Conservation (phyloP, 1,284 basidiomycete genomes). For the Gymnopus androsaceus region DNA sequence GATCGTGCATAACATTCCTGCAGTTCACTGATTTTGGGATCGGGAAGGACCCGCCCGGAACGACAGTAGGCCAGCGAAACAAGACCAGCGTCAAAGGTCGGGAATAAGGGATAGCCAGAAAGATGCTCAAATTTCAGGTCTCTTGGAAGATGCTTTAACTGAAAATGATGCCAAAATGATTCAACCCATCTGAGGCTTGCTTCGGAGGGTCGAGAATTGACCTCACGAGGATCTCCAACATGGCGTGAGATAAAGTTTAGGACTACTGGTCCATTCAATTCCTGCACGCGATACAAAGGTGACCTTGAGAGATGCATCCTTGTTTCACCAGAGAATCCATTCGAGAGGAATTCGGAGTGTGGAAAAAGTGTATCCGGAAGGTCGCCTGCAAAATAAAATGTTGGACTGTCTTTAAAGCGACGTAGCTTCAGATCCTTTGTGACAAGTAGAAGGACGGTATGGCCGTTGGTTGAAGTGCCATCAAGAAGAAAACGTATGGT, state of each 20-base stretch:
- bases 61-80: background rate
- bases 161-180: no score
- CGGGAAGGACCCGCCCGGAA: background rate
- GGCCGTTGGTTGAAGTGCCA: no score
- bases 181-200: no score
- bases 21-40: background rate
- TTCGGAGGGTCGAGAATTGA: no score
- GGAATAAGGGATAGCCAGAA: background rate
- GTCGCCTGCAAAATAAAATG: background rate
- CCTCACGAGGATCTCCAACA: no score
- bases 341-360: background rate
- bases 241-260: no score
- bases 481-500: background rate
- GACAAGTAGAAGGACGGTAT: conserved; percentile 1
- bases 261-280: no score
- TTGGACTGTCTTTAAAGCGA: background rate
- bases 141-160: no score
- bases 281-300: no score
- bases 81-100: background rate
- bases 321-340: no score
- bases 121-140: no score
- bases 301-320: no score
- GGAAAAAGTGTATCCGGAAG: conserved; percentile 3
- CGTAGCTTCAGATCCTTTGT: background rate
- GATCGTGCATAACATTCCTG: background rate